Base-by-base conservation (phyloP, 805 yeast genomes). In the Suhomyces sp. region DNA sequence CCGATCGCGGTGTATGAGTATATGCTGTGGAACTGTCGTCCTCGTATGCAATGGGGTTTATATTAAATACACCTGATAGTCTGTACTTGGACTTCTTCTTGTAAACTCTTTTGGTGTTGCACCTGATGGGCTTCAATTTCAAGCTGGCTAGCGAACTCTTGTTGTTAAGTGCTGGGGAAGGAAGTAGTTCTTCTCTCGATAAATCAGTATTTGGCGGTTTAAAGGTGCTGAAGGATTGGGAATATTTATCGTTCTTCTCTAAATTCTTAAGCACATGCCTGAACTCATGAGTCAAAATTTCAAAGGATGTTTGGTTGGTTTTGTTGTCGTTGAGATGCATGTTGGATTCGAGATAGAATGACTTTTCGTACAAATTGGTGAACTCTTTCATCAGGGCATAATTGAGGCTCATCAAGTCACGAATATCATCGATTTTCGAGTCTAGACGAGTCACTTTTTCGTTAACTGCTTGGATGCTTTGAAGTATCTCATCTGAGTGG, bases 1-100 rank as follows among this genome's bases (percentile, higher is more conserved):
- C n/a, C n/a, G 52, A 47, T 2, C 50, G 46, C 6, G 64, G 53
- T 25, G 50, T 47, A 13, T 46, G 25, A 17, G 43, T 33, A 4
- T 21, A 46, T 12, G 21, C 22, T 10, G 22, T 44, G 4, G 55
- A 50, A 17, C 57, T 61, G 40, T 46, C 57, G 51, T 53, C 48
- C 10, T 62, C 64, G 19, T 60, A 58, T 41, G 61, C 64, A 21
- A 69, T 50, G 3, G 78, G 77, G 53, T 71, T 72, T 41, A 72
- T 53, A 22, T 66, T 73, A 57, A 70, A 75, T 0, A 74, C 65
- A 13, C 62, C 65, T 3, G 76, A 69, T 9, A 75, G 60, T 46
- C 77, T 61, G 56, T 74, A 73, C 35, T 65, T 64, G n/a, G 77
- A 70, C 57, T 72, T 75, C 62, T 72, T 72, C 60, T 72, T 74